Evolutionary conservation across 305 asterid genomes (phyloP).

Genomic region (Solanum chacoense): DNA sequence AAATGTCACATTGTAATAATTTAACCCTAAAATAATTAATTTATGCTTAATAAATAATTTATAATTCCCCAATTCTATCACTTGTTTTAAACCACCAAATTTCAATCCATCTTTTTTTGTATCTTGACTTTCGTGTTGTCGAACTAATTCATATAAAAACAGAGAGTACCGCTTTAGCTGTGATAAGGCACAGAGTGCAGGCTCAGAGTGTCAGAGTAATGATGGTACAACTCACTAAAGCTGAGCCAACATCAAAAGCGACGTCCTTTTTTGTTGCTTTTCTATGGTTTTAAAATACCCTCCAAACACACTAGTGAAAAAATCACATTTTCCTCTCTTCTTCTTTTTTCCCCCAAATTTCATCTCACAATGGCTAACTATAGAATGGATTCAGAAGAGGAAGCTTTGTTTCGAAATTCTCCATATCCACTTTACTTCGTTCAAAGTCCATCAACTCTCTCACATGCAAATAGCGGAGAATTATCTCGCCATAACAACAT

Average conservation of each 20-base stretch:
- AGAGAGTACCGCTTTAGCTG: background rate
- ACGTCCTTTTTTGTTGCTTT: background rate
- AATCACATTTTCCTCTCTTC: background rate
- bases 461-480: constrained; percentile 33
- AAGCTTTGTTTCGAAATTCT: constrained; percentile 51
- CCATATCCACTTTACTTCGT: constrained; percentile 53
- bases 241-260: background rate
- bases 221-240: background rate
- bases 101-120: no score
- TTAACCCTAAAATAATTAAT: no score
- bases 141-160: no score
- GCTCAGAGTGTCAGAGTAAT: background rate
- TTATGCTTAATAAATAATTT: no score
- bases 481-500: background rate
- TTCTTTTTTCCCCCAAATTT: background rate
- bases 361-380: constrained; percentile 14
- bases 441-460: constrained; percentile 53
- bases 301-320: background rate
- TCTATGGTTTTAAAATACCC: constrained; percentile 7
- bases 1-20: no score
- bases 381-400: constrained; percentile 56
- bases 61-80: no score
- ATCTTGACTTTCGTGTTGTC: background rate
- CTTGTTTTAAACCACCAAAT: no score
- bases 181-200: background rate